Base-by-base conservation (phyloP, 768 basidiomycete genomes). In the Flagelloscypha sp. region DNA sequence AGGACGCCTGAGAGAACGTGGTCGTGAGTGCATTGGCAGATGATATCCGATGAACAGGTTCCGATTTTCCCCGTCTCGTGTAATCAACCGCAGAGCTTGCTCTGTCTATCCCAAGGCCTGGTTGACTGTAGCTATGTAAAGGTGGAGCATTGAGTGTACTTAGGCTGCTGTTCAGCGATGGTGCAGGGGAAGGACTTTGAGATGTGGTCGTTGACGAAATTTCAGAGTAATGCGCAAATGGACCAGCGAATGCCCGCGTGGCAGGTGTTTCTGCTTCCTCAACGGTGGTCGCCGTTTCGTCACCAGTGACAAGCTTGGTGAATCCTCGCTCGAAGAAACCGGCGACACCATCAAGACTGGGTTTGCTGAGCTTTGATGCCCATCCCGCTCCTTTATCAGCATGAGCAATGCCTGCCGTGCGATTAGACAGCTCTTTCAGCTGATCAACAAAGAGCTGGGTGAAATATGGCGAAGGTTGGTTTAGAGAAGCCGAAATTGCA, bases 291-390 rank as follows among this genome's bases (percentile, higher is more conserved):
- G 63, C 61, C 7, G 62, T 54, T 24, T 84, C 84, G 34, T 95
- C 92, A 2, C 94, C 95, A 7, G 93, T 87, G 41, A 99, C 90
- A 47, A 99, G 80, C 52, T 93, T 93, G 11, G 89, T 89, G 50
- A 99, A 76, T 12, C 84, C 76, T 9, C 86, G 84, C 58, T 90
- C 94, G 17, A 98, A 68, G 83, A 92, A 97, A 28, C 79, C 82
- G 18, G 92, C 85, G 32, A 98, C 76, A 22, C 79, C 81, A 54
- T 97, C 92, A 30, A 98, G 68, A 41, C 86, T 94, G 2, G 95
- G 92, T 48, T 93, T 90, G 23, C 79, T 70, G 43, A 93, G 67
- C 54, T 88, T 92, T 9, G 76, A 68, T 37, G 90, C 88, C 90
- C 90, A 95, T 0, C 86, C 88, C 8, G 70, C 72, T 2, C 73